Conservation (phyloP, 495 filamentous ascomycete genomes). For the Cercophora newfieldiana region DNA sequence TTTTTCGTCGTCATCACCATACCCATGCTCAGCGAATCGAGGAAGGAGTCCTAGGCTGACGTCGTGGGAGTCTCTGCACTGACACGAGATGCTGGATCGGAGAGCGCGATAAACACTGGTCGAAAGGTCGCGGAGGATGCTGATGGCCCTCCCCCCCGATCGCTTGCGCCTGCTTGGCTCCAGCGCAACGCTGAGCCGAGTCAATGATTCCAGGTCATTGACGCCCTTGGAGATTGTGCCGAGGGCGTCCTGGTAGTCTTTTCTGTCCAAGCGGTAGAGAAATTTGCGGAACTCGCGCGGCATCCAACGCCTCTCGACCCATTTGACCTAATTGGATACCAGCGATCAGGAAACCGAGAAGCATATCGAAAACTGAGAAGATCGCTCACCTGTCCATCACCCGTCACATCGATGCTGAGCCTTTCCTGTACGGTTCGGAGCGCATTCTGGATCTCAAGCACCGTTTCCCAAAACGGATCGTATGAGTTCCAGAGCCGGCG, state of each 20-base stretch:
- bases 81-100: neutral
- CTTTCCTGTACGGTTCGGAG: neutral
- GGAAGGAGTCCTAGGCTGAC: neutral
- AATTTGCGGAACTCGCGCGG: conserved; percentile 1
- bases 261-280: conserved; percentile 6
- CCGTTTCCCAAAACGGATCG: neutral
- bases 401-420: neutral
- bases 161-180: neutral
- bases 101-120: conserved; percentile 1
- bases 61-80: neutral
- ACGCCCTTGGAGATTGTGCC: neutral
- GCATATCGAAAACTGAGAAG: neutral
- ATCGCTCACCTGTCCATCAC: neutral
- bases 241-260: conserved; percentile 6
- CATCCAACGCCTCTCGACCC: conserved; percentile 1
- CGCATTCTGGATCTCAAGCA: neutral
- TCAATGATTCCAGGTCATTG: conserved; percentile 1
- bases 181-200: neutral
- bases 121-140: neutral
- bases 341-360: neutral
- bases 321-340: neutral
- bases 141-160: neutral
- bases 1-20: neutral
- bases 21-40: neutral
- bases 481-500: conserved; percentile 6